phyloP scores from a whole-genome alignment of 352 stramenopile species.

The Globisporangium yorkense region DNA sequence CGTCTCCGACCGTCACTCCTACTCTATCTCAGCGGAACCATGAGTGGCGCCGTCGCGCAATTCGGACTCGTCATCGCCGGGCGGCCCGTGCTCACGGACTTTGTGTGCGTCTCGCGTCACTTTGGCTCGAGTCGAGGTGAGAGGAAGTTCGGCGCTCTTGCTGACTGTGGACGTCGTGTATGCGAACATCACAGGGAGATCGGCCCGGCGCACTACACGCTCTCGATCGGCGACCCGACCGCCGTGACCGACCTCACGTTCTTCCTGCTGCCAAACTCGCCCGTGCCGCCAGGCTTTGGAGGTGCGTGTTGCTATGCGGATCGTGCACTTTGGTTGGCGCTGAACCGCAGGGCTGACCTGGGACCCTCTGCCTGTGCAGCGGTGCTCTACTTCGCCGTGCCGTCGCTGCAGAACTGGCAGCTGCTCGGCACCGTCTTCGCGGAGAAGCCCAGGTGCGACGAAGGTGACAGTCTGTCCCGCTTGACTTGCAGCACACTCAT shows the following conservation, averaged over 20 bases:
- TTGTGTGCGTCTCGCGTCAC: slow-evolving; percentile 10
- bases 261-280: slow-evolving; percentile 60
- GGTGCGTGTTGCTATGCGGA: slow-evolving; percentile 12
- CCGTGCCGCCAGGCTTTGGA: slow-evolving; percentile 49
- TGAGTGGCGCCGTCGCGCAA: slow-evolving; percentile 25
- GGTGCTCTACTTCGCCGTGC: slow-evolving; percentile 68
- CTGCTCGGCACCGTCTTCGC: slow-evolving; percentile 65
- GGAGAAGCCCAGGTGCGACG: slow-evolving; percentile 37
- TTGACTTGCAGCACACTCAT: not conserved
- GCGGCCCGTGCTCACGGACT: slow-evolving; percentile 59
- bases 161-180: not conserved
- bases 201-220: slow-evolving; percentile 49
- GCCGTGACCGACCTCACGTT: slow-evolving; percentile 69
- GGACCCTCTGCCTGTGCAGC: slow-evolving; percentile 13
- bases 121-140: not conserved
- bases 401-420: slow-evolving; percentile 64
- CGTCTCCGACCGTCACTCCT: not conserved
- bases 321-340: too few relatives aligned
- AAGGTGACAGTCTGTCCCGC: too few relatives aligned
- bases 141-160: not conserved
- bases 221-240: slow-evolving; percentile 50
- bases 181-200: slow-evolving; percentile 33
- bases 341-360: slow-evolving; percentile 2
- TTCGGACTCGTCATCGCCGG: slow-evolving; percentile 68
- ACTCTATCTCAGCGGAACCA: not conserved